Evolutionary conservation across 164 flowering plant species (phyloP).

Genomic region (Pachysandra terminalis): DNA sequence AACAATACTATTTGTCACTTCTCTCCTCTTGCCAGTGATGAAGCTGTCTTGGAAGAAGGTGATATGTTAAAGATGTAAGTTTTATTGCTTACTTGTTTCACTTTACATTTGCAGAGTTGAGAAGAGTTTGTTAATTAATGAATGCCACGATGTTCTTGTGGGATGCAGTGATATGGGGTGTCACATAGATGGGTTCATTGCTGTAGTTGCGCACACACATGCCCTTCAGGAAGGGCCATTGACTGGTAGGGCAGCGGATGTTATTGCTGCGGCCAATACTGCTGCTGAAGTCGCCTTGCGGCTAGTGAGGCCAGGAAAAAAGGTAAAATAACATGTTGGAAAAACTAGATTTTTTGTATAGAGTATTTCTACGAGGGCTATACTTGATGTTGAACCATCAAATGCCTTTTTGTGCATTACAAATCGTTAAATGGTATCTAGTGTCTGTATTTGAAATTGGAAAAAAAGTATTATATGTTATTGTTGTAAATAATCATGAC

Average conservation of each 20-base stretch:
- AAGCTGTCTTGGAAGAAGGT: conserved; percentile 67
- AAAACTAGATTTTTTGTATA: too few species aligned
- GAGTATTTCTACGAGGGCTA: too few species aligned
- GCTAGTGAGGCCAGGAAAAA: conserved; percentile 87
- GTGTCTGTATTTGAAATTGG: too few species aligned
- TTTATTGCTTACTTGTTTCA: too few species aligned
- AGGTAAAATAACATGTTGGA: too few species aligned
- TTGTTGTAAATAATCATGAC: too few species aligned
- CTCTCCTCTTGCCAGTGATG: conserved; percentile 93
- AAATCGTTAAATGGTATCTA: too few species aligned
- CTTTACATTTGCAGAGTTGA: too few species aligned
- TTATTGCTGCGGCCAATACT: conserved; percentile 85
- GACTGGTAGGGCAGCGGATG: conserved; percentile 91
- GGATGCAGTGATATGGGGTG: conserved; percentile 86
- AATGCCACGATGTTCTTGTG: neutral
- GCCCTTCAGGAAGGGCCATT: conserved; percentile 82
- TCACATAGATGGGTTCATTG: conserved; percentile 94
- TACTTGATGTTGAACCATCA: too few species aligned
- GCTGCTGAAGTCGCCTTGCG: conserved; percentile 95
- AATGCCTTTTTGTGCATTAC: too few species aligned
- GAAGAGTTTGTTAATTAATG: too few species aligned
- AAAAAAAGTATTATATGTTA: too few species aligned
- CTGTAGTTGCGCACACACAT: conserved; percentile 87
- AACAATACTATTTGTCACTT: conserved; percentile 85
- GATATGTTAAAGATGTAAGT: conserved; percentile 85